Evolutionary conservation across 345 rosid species (phyloP), one percentile per base, ranked within the genome.

Genomic region (Eucalyptus marginata): DNA sequence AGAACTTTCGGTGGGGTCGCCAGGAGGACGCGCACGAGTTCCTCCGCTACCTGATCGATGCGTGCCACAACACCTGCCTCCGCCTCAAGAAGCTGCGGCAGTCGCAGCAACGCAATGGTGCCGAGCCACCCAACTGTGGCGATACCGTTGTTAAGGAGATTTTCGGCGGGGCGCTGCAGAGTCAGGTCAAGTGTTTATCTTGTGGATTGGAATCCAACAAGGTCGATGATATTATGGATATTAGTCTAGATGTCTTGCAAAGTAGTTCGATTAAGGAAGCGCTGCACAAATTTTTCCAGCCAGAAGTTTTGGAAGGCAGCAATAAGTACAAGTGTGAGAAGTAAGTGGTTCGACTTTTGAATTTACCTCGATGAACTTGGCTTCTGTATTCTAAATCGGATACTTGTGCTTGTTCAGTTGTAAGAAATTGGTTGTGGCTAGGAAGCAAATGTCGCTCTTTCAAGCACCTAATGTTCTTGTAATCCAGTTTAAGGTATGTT

Each of bases 11-110:
- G 90, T 66, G 88, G 36, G 99, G 99, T 64, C 96, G 95, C 71
- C 99, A 97, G 91, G 99, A 98, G 91, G 99, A 98, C 89, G 99
- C 99, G 7, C 99, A 98, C 89, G 99, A 98, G 93, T 98, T 97
- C 89, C 89, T 98, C 87, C 96, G 99, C 3, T 97, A 96, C 89
- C 98, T 98, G 36, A 95, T 98, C 88, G 99, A 98, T 89, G 97
- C 99, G 5, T 98, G 99, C 93, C 99, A 98, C 89, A 96, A 97
- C 89, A 94, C 98, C 13, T 95, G 97, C 88, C 93, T 98, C 87
- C 96, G 98, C 17, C 95, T 97, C 29, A 95, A 93, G 95, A 98
- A 97, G 94, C 89, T 98, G 91, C 91, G 95, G 40, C 89, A 87
- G 76, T 54, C 81, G 76, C 68, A 87, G 50, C 87, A 95, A 85